Evolutionary conservation across 441 rosid species (phyloP), one percentile per base, ranked within the genome.

Genomic region (Viola pubescens): DNA sequence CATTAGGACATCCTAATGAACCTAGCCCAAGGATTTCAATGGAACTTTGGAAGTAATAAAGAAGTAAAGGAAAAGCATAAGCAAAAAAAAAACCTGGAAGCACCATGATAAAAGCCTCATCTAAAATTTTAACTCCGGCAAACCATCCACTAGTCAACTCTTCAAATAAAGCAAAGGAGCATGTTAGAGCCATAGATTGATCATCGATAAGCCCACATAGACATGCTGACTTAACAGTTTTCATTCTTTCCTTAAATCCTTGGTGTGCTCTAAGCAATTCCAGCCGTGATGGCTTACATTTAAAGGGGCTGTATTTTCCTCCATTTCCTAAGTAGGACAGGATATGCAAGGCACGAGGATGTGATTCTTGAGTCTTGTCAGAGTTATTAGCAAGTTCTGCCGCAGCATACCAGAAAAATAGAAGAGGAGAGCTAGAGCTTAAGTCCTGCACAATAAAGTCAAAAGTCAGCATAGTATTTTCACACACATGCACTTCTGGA

Each of bases 341-440:
- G 65, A 90, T 79, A 68, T 90, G 90, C 67, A 85, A 45, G 45
- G 86, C 88, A 12, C 97, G 91, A 68, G 72, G 72, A 11, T 74
- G 65, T 45, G 82, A 79, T 66, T 88, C 94, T 54, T 48, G 59
- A 60, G 55, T 62, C 54, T 71, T 59, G 34, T 58, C 70, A 69
- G 58, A 43, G 68, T 52, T 59, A 65, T 71, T 60, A 37, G 75
- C 77, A 62, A 90, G 80, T 76, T 94, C 99, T 6, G 78, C 77
- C 79, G 90, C 89, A 1, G 96, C 96, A 64, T 94, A 94, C 99
- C 96, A 94, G 64, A 88, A 64, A 74, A 81, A 82, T 69, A 90
- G 73, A 58, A 88, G 79, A 42, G 91, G 72, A 64, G 88, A 73
- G 71, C 75, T 85, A 64, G 81, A 77, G 72, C 74, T 79, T 37